Conservation (phyloP, 768 basidiomycete genomes). For the Tulasnella sp. region DNA sequence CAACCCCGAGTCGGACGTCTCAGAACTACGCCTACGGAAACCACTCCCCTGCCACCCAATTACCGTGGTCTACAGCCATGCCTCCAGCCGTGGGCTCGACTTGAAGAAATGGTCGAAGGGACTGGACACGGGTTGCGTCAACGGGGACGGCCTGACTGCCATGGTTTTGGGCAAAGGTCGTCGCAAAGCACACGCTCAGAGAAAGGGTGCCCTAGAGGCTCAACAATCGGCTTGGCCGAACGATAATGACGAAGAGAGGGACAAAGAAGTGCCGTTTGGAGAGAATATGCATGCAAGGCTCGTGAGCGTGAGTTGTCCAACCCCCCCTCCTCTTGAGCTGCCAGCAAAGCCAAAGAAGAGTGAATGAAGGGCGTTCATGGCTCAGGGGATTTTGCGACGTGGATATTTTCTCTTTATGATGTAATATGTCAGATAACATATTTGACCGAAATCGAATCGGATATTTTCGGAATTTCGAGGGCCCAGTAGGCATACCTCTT, state of each 20-base stretch:
- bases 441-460: background rate
- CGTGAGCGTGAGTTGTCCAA: constrained; percentile 25
- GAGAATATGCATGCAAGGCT: constrained; percentile 17
- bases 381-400: background rate
- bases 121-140: constrained; percentile 72
- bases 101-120: constrained; percentile 80
- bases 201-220: background rate
- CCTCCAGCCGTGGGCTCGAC: constrained; percentile 74
- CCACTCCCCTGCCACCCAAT: constrained; percentile 63
- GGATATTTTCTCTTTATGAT: background rate
- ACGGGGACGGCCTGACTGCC: constrained; percentile 25
- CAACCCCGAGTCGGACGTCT: background rate
- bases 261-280: constrained; percentile 21
- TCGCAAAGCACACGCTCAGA: background rate
- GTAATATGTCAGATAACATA: background rate
- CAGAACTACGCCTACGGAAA: background rate
- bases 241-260: constrained; percentile 19
- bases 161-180: constrained; percentile 21
- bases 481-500: no score
- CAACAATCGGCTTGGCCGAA: background rate
- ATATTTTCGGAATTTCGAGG: no score
- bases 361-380: background rate
- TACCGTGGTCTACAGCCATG: constrained; percentile 82
- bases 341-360: background rate
- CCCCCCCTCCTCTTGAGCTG: background rate